Conservation (phyloP, 768 basidiomycete genomes). For the Kwoniella botswanensis region DNA sequence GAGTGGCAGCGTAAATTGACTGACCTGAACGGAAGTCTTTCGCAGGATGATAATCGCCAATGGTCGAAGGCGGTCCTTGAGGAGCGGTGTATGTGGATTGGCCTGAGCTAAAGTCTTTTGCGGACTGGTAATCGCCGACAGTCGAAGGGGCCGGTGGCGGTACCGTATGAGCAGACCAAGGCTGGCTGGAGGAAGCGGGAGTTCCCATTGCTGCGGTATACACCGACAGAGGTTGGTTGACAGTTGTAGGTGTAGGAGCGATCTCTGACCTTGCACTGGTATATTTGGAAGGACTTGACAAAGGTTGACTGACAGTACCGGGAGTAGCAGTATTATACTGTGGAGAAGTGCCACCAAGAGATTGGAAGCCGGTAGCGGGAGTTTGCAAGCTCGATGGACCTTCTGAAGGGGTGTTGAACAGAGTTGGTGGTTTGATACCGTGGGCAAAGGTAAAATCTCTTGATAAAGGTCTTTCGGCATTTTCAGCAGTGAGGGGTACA, state of each 20-base stretch:
- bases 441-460: constrained; percentile 52
- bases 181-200: constrained; percentile 7
- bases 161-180: background rate
- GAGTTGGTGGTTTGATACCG: constrained; percentile 42
- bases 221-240: background rate
- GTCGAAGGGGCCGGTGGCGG: background rate
- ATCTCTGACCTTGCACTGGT: constrained; percentile 18
- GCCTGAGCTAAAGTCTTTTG: constrained; percentile 5
- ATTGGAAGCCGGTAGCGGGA: constrained; percentile 8
- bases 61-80: background rate
- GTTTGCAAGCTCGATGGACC: constrained; percentile 10
- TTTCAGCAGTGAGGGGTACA: constrained; percentile 42
- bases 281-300: constrained; percentile 10
- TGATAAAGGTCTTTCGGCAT: constrained; percentile 36
- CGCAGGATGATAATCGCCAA: constrained; percentile 7
- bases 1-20: constrained; percentile 7
- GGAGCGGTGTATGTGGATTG: constrained; percentile 17
- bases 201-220: constrained; percentile 4
- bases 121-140: constrained; percentile 1
- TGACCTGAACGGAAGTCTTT: constrained; percentile 4
- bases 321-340: constrained; percentile 11
- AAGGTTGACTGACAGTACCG: background rate
- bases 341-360: constrained; percentile 5
- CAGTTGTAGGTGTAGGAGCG: background rate
- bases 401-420: constrained; percentile 12